Evolutionary conservation across 495 filamentous ascomycete species (phyloP).

Genomic region (Sordaria brevicollis): DNA sequence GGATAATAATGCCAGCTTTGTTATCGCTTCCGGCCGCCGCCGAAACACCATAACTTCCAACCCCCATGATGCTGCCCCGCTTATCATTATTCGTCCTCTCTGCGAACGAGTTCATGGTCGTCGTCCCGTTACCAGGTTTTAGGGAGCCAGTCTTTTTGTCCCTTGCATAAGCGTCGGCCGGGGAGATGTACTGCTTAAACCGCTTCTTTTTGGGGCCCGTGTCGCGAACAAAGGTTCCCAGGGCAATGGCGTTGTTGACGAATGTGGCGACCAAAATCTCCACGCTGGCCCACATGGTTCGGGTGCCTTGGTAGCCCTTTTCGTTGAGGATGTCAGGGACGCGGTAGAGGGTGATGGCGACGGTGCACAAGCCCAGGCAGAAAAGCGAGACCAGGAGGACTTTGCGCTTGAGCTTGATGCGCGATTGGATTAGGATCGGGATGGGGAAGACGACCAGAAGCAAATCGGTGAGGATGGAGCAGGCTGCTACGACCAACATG

Average conservation of each 20-base stretch:
- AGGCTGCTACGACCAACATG: conserved; percentile 67
- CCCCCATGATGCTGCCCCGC: not conserved
- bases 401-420: conserved; percentile 55
- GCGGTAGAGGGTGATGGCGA: conserved; percentile 63
- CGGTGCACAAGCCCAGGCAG: conserved; percentile 60
- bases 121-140: not conserved
- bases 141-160: not conserved
- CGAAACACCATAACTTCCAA: not conserved
- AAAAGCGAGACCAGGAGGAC: conserved; percentile 60
- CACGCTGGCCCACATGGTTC: conserved; percentile 64
- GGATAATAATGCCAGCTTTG: not conserved
- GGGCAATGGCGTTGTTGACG: conserved; percentile 64
- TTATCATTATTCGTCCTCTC: not conserved
- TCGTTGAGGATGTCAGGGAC: conserved; percentile 55
- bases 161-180: not conserved
- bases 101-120: not conserved
- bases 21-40: not conserved
- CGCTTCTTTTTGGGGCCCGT: conserved; percentile 64
- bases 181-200: conserved; percentile 41
- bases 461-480: conserved; percentile 77
- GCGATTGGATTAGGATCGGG: conserved; percentile 63
- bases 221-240: conserved; percentile 73
- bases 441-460: conserved; percentile 81
- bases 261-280: conserved; percentile 66
- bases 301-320: conserved; percentile 56